Evolutionary conservation across 257 asterid species (phyloP), one percentile per base, ranked within the genome.

Genomic region (Leonotis leonurus): DNA sequence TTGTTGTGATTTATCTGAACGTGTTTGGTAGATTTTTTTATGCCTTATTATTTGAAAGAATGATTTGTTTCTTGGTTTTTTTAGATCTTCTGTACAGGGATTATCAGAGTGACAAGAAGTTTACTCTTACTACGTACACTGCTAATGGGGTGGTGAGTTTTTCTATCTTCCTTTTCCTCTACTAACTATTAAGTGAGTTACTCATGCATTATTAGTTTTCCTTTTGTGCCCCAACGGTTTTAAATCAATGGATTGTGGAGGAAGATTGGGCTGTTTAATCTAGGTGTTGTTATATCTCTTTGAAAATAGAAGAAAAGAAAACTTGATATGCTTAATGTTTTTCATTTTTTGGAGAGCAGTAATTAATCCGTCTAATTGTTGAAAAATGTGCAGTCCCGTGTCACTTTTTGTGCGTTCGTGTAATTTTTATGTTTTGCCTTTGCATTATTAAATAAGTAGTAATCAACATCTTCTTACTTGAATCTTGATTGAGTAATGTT

Each of bases 31-130:
- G 53, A 20, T 21, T 66, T 18, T 22, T 26, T 65, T 43, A 20
- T 14, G 18, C 14, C 62, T 20, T 18, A 26, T 25, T 60, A 13
- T 65, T 59, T 33, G 18, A 57, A 21, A 17, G 8, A 21, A 33
- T n/a, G n/a, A n/a, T 32, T 60, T 25, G 12, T 13, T 33, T 35
- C 17, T 35, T 46, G 51, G 27, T 4, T 26, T 36, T 71, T 71
- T 18, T 74, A 82, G 86, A 82, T 79, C 86, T 82, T 77, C 76
- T 82, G 3, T 82, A 72, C 81, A 77, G 29, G 72, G 89, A 82
- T 68, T 82, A 80, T 68, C 84, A 77, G 73, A 52, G 77, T 43
- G 89, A 82, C 73, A 78, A 82, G 58, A 82, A 82, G 77, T 77
- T 82, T 65, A 79, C 85, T 13, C 82, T 82, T 64, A 80, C 86